phyloP scores from a whole-genome alignment of 2,329 filamentous ascomycete genomes.

The Diaporthe caulivora region DNA sequence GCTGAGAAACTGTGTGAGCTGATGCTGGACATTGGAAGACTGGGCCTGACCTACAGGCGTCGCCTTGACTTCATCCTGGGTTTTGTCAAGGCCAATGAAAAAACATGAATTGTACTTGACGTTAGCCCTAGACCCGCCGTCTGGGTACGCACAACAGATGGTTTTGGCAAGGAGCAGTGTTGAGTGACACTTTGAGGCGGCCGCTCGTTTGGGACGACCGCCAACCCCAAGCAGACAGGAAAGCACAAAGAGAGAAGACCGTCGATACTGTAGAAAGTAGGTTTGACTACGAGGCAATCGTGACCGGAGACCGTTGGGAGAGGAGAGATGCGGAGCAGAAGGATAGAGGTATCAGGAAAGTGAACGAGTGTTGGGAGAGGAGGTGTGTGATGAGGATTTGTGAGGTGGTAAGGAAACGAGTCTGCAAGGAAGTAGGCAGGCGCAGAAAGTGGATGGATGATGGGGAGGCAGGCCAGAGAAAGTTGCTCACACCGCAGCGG shows the following conservation, averaged over 20 bases:
- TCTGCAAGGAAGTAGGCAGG: background rate
- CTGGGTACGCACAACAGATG: background rate
- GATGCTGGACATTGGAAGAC: no score
- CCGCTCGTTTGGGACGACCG: no score
- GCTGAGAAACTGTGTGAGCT: conserved; percentile 23
- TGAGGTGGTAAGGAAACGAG: background rate
- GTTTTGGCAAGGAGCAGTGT: background rate
- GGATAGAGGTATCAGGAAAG: background rate
- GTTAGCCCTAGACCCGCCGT: background rate
- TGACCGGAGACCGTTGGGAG: background rate
- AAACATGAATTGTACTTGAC: background rate
- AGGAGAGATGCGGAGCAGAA: background rate
- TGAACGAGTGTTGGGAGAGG: background rate
- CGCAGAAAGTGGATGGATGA: background rate
- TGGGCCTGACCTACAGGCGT: background rate
- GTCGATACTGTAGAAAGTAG: background rate
- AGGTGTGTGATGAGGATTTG: background rate
- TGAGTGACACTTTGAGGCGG: background rate
- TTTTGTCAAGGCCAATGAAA: background rate
- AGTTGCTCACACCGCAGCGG: background rate
- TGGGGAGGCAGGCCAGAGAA: background rate
- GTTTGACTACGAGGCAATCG: background rate
- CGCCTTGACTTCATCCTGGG: conserved; percentile 25
- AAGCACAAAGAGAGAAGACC: background rate
- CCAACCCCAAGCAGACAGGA: background rate